Evolutionary conservation across 2,329 filamentous ascomycete species (phyloP).

Genomic region (Aureobasidium subglaciale): DNA sequence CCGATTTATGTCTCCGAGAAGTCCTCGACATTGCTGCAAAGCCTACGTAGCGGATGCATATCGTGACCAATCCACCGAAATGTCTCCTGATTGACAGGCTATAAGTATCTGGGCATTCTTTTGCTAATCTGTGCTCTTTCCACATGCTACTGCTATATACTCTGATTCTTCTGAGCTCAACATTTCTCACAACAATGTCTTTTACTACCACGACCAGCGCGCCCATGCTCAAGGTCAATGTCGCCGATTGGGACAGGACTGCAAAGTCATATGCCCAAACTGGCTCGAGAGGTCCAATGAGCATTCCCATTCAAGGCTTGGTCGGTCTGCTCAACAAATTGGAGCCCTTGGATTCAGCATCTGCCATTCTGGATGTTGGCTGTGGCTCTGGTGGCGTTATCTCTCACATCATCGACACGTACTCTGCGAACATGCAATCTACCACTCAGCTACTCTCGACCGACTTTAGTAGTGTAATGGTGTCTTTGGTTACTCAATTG

Average conservation of each 20-base stretch:
- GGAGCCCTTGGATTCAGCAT: constrained; percentile 23
- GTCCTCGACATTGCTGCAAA: background rate
- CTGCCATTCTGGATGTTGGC: constrained; percentile 27
- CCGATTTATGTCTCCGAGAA: constrained; percentile 11
- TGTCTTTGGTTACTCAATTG: constrained; percentile 20
- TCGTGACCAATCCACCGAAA: background rate
- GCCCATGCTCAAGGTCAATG: background rate
- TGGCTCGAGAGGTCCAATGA: background rate
- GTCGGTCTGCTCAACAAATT: constrained; percentile 22
- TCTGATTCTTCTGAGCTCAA: background rate
- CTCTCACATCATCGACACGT: constrained; percentile 20
- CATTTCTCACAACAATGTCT: background rate
- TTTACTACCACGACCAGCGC: background rate
- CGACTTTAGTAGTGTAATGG: constrained; percentile 28
- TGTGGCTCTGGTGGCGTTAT: constrained; percentile 27
- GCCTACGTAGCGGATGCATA: background rate
- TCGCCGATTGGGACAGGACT: background rate
- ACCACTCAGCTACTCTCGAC: constrained; percentile 20
- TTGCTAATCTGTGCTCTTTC: background rate
- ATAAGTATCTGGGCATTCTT: background rate
- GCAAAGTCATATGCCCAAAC: background rate
- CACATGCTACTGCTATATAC: background rate
- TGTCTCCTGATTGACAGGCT: background rate
- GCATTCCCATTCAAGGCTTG: constrained; percentile 20
- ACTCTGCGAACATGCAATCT: constrained; percentile 20